Evolutionary conservation across 306 rosid genomes (phyloP).

Genomic region (Gastrolobium bilobum): DNA sequence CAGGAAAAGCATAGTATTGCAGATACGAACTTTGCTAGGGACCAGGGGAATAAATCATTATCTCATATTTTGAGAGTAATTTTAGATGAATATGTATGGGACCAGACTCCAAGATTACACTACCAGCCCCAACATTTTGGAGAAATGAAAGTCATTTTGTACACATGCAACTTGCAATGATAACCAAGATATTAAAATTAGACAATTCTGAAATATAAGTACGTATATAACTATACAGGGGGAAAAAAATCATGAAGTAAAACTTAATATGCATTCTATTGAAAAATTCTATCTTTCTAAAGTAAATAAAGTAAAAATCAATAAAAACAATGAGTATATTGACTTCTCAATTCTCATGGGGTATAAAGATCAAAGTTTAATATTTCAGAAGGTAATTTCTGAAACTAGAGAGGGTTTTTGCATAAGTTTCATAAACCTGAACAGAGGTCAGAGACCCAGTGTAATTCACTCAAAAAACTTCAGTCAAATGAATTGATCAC

Average conservation of each 20-base stretch:
- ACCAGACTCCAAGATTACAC: not conserved
- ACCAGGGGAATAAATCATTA: slow-evolving; percentile 9
- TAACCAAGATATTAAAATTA: slow-evolving; percentile 19
- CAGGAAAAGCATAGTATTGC: slow-evolving; percentile 21
- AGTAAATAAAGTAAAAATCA: not conserved
- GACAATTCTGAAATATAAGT: slow-evolving; percentile 22
- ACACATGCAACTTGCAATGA: slow-evolving; percentile 20
- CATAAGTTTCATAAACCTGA: slow-evolving; percentile 4
- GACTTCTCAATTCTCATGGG: not conserved
- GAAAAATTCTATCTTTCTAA: not conserved
- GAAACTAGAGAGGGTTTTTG: not conserved
- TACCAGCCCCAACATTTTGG: not conserved
- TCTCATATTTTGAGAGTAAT: slow-evolving; percentile 25
- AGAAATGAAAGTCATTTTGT: not conserved
- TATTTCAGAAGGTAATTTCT: not conserved
- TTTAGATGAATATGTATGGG: slow-evolving; percentile 21
- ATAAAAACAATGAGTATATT: not conserved
- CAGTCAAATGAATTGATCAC: slow-evolving; percentile 18
- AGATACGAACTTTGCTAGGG: not conserved
- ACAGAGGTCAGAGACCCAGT: not conserved
- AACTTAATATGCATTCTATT: not conserved
- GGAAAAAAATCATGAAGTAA: not conserved
- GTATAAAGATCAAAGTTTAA: not conserved
- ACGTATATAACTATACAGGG: no score
- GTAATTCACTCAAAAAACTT: not conserved